Evolutionary conservation across 78 protist genomes (phyloP), one percentile per base, ranked within the genome.

Genomic region (Emiliania huxleyi): DNA sequence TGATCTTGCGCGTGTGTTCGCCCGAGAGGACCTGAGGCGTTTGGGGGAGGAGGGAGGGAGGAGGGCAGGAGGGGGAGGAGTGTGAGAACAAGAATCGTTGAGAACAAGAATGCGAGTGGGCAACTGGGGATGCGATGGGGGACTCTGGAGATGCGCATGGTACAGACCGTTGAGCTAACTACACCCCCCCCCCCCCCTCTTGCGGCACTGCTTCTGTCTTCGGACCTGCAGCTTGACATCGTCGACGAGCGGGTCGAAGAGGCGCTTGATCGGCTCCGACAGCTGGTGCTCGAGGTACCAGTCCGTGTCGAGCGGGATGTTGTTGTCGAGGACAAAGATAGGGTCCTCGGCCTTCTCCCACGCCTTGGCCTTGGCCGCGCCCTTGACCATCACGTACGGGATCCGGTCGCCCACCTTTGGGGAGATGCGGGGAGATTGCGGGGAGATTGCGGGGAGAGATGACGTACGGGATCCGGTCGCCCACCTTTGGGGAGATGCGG

Each of bases 321-420:
- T 97, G 92, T 99, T 95, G 87, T 98, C 98, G 69, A 99, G 94
- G 26, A 97, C 99, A 79, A 95, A 99, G 26, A 99, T 93, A 44
- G 99, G 99, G 94, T 99, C 99, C 92, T 99, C 99, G 0, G 98
- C 95, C 91, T 96, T 97, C 69, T 99, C 99, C 62, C 87, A 98
- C 23, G 97, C 98, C 33, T 96, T 96, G 33, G 99, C 98, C 42
- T 87, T 46, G 12, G 0, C 49, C 22, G 90, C 87, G 19, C 95
- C 99, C 81, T 96, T 96, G 90, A 98, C 94, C 49, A 99, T 95
- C 18, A 99, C 99, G 92, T 98, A 99, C 23, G 99, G 98, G 37
- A 99, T 98, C 56, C 99, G 98, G 93, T 99, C 99, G 42, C 99
- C 99, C 45, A 99, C 84, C 33, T n/a, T n/a, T n/a, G n/a, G n/a